These are phyloP conservation scores for Lumnitzera littorea DNA, from an alignment of 345 rosid species.

Conservation along the genomic window DNA sequence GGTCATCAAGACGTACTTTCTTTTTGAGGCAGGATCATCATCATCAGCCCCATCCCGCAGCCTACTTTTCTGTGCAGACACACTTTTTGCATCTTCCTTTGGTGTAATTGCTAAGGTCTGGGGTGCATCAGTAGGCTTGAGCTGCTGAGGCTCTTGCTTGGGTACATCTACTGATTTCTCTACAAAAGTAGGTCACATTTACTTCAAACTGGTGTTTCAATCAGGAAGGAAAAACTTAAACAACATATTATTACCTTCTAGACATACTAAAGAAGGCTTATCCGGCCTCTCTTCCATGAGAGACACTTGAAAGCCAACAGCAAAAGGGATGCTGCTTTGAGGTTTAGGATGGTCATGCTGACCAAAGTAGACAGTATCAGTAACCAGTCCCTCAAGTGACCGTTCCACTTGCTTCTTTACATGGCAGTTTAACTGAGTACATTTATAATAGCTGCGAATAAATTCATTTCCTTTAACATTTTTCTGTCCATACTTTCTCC, in stretches of 20 bases:
- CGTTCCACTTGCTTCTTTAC: conserved; percentile 86
- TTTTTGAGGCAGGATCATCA: conserved; percentile 48
- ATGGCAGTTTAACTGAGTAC: conserved; percentile 71
- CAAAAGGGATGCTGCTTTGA: conserved; percentile 26
- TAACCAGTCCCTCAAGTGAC: conserved; percentile 57
- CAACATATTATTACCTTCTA: conserved; percentile 31
- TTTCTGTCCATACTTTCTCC: conserved; percentile 97
- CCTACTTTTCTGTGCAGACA: conserved; percentile 36
- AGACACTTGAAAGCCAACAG: conserved; percentile 35
- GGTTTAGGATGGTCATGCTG: conserved; percentile 77
- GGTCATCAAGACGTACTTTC: conserved; percentile 35
- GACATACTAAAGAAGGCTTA: conserved; percentile 20
- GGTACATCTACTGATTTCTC: conserved; percentile 38
- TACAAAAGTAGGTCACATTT: conserved; percentile 22
- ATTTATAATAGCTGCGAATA: conserved; percentile 83
- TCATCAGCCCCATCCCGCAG: conserved; percentile 33
- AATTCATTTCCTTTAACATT: conserved; percentile 88
- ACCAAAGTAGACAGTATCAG: conserved; percentile 60
- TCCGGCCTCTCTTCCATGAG: conserved; percentile 42
- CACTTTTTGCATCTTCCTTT: conserved; percentile 33
- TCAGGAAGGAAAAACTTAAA: too few species aligned
- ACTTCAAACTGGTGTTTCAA: not conserved
- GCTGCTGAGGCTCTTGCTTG: conserved; percentile 24
- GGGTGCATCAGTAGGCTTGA: conserved; percentile 27
- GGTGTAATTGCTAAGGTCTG: conserved; percentile 26